These are phyloP conservation scores for Coemansia sp. DNA, from an alignment of 192 early-diverging fungal species.

Conservation along the genomic window DNA sequence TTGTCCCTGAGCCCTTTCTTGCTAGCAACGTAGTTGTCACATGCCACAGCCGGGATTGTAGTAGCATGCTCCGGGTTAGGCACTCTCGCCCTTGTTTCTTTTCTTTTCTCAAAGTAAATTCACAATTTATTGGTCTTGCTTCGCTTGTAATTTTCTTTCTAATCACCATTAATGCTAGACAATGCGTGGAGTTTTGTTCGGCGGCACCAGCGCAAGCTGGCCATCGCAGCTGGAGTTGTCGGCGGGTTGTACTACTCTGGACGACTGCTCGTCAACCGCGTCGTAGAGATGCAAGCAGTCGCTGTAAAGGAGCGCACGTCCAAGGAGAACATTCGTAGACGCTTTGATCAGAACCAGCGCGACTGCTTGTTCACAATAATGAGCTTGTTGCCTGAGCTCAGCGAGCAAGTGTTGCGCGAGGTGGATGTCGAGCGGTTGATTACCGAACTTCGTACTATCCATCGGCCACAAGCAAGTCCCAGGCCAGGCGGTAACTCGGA, in stretches of 20 bases:
- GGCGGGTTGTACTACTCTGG: slow-evolving; percentile 73
- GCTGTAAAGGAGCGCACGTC: slow-evolving; percentile 63
- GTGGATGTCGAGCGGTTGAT: slow-evolving; percentile 76
- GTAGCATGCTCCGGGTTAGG: slow-evolving; percentile 1
- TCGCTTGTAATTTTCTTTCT: not conserved
- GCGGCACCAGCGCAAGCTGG: slow-evolving; percentile 65
- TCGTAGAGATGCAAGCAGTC: slow-evolving; percentile 72
- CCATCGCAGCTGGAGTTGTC: slow-evolving; percentile 67
- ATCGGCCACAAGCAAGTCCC: slow-evolving; percentile 14
- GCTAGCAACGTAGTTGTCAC: not conserved
- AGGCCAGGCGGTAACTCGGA: not conserved
- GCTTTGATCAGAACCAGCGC: slow-evolving; percentile 93
- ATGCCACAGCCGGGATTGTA: no score
- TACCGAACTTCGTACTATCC: slow-evolving; percentile 52
- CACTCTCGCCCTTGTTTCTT: not conserved
- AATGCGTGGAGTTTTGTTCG: slow-evolving; percentile 64
- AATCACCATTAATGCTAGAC: slow-evolving; percentile 36
- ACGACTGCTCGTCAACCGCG: slow-evolving; percentile 71
- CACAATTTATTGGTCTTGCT: no score
- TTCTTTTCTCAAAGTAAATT: no score
- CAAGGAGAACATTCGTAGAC: slow-evolving; percentile 71
- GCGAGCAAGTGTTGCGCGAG: slow-evolving; percentile 73
- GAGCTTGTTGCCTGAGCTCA: slow-evolving; percentile 77
- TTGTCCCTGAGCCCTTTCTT: not conserved
- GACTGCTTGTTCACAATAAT: slow-evolving; percentile 89